Evolutionary conservation across 768 basidiomycete genomes (phyloP), one percentile per base, ranked within the genome.

Genomic region (Infundibulicybe gibba): DNA sequence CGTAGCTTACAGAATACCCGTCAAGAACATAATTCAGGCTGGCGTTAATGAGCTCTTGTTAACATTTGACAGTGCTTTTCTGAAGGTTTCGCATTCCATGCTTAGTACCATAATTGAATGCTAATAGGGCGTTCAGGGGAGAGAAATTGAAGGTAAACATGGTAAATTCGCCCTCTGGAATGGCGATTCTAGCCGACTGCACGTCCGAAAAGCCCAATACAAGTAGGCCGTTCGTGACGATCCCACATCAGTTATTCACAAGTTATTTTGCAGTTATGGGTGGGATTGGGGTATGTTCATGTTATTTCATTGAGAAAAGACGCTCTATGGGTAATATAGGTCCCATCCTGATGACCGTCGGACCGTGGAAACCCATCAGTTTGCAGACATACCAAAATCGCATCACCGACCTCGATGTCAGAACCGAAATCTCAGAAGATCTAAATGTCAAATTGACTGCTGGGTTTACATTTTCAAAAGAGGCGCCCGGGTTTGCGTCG

Each of bases 171-270:
- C 71, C 2, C 67, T 87, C 6, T 94, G 90, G 94, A 97, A 97
- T 56, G 94, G 95, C 8, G 91, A 95, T 60, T 83, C 89, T 0
- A 90, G 88, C 56, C 80, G 94, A 37, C 71, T 97, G 25, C 90
- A 94, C 60, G 88, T 94, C 17, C 80, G 94, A 40, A 97, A 97
- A 68, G 92, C 94, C 1, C 90, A 93, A 59, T 97, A 94, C 71
- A 87, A 90, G 81, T 93, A 61, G 49, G 80, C 64, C 43, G 30
- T 37, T 16, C 38, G 8, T 34, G 19, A 30, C 10, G 11, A 32
- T 6, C 45, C 15, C 16, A 3, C 14, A n/a, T 1, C 19, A 30
- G 13, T 50, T 19, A 34, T 40, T 30, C 39, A 53, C 50, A 49
- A 30, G 39, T 32, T 9, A 5, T 46, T 35, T 21, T 30, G 32